Evolutionary conservation across 805 yeast genomes (phyloP), one percentile per base, ranked within the genome.

Genomic region (Saturnispora kantuleensis): DNA sequence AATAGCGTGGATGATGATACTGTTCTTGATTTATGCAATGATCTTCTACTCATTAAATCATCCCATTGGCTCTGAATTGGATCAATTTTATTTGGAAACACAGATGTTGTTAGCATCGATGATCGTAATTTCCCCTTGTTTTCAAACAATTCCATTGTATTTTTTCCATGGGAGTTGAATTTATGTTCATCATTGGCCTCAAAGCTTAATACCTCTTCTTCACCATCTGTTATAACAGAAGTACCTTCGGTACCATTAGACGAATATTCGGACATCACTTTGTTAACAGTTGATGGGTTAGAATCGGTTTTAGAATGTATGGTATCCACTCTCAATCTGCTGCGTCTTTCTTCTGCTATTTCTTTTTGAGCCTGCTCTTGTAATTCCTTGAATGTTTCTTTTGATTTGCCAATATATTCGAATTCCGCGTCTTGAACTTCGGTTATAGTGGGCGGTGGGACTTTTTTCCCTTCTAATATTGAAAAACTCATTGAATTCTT

Each of bases 81-180:
- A 17, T 42, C 28, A 13, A 35, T 13, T 16, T 44, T 31, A n/a
- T 28, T 50, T 7, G 55, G 44, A 42, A 47, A 46, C 13, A 6
- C 12, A 11, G 39, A 42, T 13, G 35, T 44, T 21, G 50, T 44
- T 2, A 44, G 16, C 61, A 62, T 56, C 2, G 68, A 62, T 37
- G 66, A 63, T 50, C 65, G 59, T 43, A 67, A 55, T 31, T 64
- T 67, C 26, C 57, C 56, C 62, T 61, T 61, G 49, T 64, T 65
- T 18, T 70, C 76, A 56, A 71, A 61, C 10, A 43, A 44, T 26
- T 34, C 30, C 9, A 31, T 17, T 29, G 21, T 13, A 9, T 13
- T 12, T 21, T 30, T 31, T 36, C 26, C 5, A 21, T 26, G n/a
- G 12, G 35, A 10, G 12, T 36, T 36, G 11, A 36, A 42, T 10